A percentile compares a stretch with the other conserved stretches of the same genome.
Conservation (phyloP, 257 asterid species). For the Pogostemon cablin region DNA sequence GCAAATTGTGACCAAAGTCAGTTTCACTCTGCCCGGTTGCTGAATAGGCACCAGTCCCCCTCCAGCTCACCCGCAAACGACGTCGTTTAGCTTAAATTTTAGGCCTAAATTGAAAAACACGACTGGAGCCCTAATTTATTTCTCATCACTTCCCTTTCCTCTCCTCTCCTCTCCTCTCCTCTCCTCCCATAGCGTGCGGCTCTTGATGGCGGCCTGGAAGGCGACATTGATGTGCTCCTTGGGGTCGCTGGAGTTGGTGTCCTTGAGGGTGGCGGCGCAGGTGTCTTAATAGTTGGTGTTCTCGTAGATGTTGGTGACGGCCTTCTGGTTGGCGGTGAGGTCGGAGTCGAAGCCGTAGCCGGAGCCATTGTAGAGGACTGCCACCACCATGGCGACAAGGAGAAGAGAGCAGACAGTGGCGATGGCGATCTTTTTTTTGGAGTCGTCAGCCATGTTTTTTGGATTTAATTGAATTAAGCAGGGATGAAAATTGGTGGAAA, state of each 20-base stretch:
- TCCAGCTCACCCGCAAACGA: too few relatives aligned
- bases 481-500: too few relatives aligned
- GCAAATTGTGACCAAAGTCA: too few relatives aligned
- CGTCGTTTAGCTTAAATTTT: too few relatives aligned
- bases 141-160: too few relatives aligned
- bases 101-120: too few relatives aligned
- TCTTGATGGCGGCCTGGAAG: constrained; percentile 47
- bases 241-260: constrained; percentile 54
- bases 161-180: too few relatives aligned
- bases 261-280: constrained; percentile 50
- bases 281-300: constrained; percentile 63
- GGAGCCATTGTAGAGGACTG: constrained; percentile 40
- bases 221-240: constrained; percentile 60
- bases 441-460: constrained; percentile 43
- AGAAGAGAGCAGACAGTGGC: constrained; percentile 47
- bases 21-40: too few relatives aligned
- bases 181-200: too few relatives aligned
- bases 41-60: too few relatives aligned
- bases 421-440: constrained; percentile 46
- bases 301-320: constrained; percentile 57
- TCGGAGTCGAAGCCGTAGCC: background rate
- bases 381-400: constrained; percentile 73
- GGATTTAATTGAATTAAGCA: too few relatives aligned
- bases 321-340: constrained; percentile 45
- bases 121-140: too few relatives aligned